Evolutionary conservation across 768 basidiomycete species (phyloP).

Genomic region (Boletus pseudopeckii): DNA sequence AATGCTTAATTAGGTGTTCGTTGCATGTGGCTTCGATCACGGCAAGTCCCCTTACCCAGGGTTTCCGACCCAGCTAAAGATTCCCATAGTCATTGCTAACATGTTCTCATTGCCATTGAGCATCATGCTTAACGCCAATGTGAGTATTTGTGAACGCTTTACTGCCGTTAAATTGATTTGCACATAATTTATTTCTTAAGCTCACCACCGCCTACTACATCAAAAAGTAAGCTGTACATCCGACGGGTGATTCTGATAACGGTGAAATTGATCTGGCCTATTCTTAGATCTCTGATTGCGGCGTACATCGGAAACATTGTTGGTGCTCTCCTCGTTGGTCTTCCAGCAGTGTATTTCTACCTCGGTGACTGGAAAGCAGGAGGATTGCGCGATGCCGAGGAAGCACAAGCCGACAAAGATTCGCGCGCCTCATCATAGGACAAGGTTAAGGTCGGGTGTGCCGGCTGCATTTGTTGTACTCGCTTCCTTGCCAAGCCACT

Average conservation of each 20-base stretch:
- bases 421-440: conserved; percentile 12
- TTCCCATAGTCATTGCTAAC: conserved; percentile 57
- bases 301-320: conserved; percentile 64
- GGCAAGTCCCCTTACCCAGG: conserved; percentile 36
- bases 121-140: conserved; percentile 67
- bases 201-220: conserved; percentile 51
- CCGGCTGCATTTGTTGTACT: background rate
- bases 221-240: conserved; percentile 47
- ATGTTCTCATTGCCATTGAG: conserved; percentile 73
- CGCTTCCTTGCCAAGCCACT: background rate
- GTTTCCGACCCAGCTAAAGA: background rate
- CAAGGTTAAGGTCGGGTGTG: background rate
- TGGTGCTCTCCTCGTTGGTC: conserved; percentile 59
- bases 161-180: conserved; percentile 1
- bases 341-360: conserved; percentile 65
- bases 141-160: conserved; percentile 32
- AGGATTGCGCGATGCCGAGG: conserved; percentile 41
- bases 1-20: conserved; percentile 49
- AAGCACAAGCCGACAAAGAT: conserved; percentile 20
- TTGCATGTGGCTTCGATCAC: conserved; percentile 69
- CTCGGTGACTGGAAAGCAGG: conserved; percentile 46
- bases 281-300: conserved; percentile 57
- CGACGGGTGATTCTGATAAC: background rate
- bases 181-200: conserved; percentile 7
- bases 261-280: background rate